Evolutionary conservation across 495 filamentous ascomycete genomes (phyloP).

Genomic region (Aspergillus kassunensis): DNA sequence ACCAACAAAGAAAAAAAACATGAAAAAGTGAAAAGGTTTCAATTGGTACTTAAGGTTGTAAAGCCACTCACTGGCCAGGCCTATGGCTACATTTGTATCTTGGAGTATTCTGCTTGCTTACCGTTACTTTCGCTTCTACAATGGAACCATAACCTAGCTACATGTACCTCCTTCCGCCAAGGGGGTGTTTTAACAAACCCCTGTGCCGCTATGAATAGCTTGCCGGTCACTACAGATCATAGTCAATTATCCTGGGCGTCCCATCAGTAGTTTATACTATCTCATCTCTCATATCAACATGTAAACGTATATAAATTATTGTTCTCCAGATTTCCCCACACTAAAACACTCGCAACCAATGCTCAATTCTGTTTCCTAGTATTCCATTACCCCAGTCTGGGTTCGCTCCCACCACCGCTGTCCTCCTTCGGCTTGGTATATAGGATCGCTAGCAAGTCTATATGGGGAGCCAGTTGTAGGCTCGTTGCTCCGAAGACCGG

Average conservation of each 20-base stretch:
- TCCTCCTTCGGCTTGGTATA: slow-evolving; percentile 42
- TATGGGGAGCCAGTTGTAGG: slow-evolving; percentile 44
- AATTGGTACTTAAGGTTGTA: not conserved
- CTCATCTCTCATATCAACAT: not conserved
- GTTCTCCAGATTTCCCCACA: too few species aligned
- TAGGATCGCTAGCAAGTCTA: slow-evolving; percentile 56
- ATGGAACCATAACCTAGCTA: not conserved
- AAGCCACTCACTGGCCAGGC: not conserved
- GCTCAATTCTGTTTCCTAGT: slow-evolving; percentile 45
- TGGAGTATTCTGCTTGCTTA: not conserved
- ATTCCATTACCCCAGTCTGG: slow-evolving; percentile 47
- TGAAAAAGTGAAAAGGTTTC: too few species aligned
- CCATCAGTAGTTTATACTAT: too few species aligned
- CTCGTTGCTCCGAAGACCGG: slow-evolving; percentile 29
- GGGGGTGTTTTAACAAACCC: not conserved
- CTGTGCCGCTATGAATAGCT: not conserved
- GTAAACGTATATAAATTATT: too few species aligned
- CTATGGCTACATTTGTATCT: not conserved
- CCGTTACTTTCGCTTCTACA: not conserved
- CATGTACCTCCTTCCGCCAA: not conserved
- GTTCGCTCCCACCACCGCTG: slow-evolving; percentile 48
- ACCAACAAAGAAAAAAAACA: not conserved
- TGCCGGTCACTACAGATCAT: not conserved
- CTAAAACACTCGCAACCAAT: too few species aligned
- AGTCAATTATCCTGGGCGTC: too few species aligned